A percentile compares a stretch with the other conserved stretches of the same genome.
These are phyloP conservation scores for Aspergillus alliaceus DNA, from an alignment of 2,329 filamentous ascomycete species.

Conservation along the genomic window DNA sequence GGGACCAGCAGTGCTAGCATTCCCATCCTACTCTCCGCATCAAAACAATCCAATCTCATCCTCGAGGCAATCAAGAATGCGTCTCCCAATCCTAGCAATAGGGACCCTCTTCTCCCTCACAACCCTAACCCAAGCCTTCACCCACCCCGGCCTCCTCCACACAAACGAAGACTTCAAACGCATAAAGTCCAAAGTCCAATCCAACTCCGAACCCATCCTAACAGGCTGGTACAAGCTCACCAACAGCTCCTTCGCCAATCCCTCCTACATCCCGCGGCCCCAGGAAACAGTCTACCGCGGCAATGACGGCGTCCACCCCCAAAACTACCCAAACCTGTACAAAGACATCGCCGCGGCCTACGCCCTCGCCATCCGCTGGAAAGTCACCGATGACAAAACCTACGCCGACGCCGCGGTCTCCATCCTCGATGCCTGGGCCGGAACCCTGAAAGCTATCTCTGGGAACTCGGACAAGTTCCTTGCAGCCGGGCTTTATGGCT, in stretches of 20 bases:
- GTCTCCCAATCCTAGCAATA: neutral
- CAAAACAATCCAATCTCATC: too few relatives aligned
- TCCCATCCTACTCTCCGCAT: too few relatives aligned
- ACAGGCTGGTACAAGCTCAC: conserved; percentile 36
- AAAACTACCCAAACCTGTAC: conserved; percentile 38
- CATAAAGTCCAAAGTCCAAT: conserved; percentile 39
- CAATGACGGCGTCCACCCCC: conserved; percentile 18
- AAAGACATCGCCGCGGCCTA: conserved; percentile 41
- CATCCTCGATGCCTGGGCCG: conserved; percentile 43
- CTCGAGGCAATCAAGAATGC: too few relatives aligned
- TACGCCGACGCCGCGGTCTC: conserved; percentile 39
- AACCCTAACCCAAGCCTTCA: conserved; percentile 13
- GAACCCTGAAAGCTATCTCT: conserved; percentile 32
- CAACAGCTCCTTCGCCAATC: conserved; percentile 26
- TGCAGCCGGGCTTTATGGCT: conserved; percentile 47
- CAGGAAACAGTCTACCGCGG: conserved; percentile 38
- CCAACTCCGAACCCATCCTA: conserved; percentile 35
- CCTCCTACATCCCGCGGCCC: conserved; percentile 30
- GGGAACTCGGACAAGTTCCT: conserved; percentile 42
- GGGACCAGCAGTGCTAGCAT: neutral
- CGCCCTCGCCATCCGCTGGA: conserved; percentile 43
- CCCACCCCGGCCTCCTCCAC: conserved; percentile 39
- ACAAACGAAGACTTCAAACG: conserved; percentile 40
- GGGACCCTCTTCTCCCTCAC: neutral
- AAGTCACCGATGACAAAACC: conserved; percentile 35